Percentiles rank a stretch among this genome's conserved stretches.
Conservation (phyloP, 2,329 filamentous ascomycete species). For the Alternaria novae-zelandiae region DNA sequence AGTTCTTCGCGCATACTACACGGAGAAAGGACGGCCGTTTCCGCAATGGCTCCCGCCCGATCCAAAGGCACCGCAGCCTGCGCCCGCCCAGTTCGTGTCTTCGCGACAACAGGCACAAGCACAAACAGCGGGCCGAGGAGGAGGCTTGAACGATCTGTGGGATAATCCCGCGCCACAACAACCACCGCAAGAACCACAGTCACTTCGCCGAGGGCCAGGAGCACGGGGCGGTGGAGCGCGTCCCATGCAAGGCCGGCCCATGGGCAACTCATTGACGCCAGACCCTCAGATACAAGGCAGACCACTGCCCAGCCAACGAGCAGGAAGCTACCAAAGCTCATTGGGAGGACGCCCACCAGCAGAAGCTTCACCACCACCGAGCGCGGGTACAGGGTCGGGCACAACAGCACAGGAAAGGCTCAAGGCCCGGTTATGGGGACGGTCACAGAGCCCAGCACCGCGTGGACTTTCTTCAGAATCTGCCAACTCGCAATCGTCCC, state of each 20-base stretch:
- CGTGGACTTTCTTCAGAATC: conserved; percentile 33
- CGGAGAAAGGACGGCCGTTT: conserved; percentile 80
- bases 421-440: conserved; percentile 77
- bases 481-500: conserved; percentile 19
- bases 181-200: conserved; percentile 49
- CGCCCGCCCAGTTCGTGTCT: conserved; percentile 59
- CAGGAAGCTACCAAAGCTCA: conserved; percentile 74
- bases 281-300: conserved; percentile 55
- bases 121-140: conserved; percentile 42
- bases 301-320: conserved; percentile 74
- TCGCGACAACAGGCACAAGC: conserved; percentile 47
- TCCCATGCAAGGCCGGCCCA: conserved; percentile 33
- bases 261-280: conserved; percentile 41
- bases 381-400: conserved; percentile 43
- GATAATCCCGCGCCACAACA: conserved; percentile 52
- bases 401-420: conserved; percentile 80
- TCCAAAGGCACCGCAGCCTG: conserved; percentile 70
- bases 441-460: conserved; percentile 62
- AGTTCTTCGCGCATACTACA: conserved; percentile 91
- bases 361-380: conserved; percentile 48
- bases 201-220: conserved; percentile 54
- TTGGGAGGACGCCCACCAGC: conserved; percentile 44
- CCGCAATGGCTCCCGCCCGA: conserved; percentile 90
- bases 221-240: conserved; percentile 44
- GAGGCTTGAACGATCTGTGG: conserved; percentile 67